phyloP scores from a whole-genome alignment of 306 rosid species.

The Quercus engelmannii region DNA sequence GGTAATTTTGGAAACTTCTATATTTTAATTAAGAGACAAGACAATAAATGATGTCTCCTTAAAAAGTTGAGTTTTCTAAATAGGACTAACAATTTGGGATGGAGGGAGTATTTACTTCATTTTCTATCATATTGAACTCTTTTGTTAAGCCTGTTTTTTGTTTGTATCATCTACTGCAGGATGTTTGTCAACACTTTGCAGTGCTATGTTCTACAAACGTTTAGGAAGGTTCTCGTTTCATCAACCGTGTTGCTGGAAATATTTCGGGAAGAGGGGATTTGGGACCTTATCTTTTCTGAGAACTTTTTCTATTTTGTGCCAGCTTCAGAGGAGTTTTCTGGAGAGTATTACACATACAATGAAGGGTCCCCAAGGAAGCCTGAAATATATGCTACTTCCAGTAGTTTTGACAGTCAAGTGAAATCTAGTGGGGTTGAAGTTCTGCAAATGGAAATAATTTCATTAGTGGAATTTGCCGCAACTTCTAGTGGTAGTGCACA shows the following conservation, averaged over 20 bases:
- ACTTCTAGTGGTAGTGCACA: constrained; percentile 59
- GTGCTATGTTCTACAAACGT: constrained; percentile 58
- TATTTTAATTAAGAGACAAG: too few species aligned
- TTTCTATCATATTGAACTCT: constrained; percentile 11
- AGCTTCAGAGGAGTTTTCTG: constrained; percentile 45
- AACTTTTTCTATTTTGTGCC: constrained; percentile 73
- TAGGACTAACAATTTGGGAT: too few species aligned
- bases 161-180: constrained; percentile 50
- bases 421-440: constrained; percentile 51
- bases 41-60: too few species aligned
- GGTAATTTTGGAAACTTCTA: too few species aligned
- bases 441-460: constrained; percentile 73
- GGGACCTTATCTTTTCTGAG: constrained; percentile 93
- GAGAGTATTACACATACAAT: constrained; percentile 28
- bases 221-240: constrained; percentile 66
- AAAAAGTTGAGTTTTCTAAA: too few species aligned
- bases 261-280: constrained; percentile 80
- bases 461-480: constrained; percentile 83
- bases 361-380: constrained; percentile 32
- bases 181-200: constrained; percentile 67
- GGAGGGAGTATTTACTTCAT: neutral
- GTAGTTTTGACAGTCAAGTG: constrained; percentile 29
- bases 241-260: constrained; percentile 58
- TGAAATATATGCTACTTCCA: constrained; percentile 44
- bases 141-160: neutral